These are phyloP conservation scores for Talaromyces marneffei DNA, from an alignment of 2,329 filamentous ascomycete genomes.

Conservation along the genomic window DNA sequence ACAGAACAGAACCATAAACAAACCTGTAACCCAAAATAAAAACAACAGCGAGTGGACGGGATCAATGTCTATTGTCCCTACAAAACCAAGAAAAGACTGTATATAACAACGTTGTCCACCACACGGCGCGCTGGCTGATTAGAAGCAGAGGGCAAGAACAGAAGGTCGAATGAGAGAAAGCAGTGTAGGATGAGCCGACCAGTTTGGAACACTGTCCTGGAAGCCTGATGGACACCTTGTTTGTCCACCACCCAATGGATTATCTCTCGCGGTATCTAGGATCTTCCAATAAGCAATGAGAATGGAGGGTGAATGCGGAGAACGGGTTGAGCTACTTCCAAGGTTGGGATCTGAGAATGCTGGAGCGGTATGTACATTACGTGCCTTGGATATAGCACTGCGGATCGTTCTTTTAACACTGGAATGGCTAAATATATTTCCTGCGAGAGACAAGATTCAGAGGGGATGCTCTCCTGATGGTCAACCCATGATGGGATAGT, in stretches of 20 bases:
- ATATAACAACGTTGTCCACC: conserved; percentile 1
- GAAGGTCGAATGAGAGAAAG: background rate
- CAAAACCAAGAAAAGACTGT: background rate
- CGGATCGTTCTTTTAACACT: background rate
- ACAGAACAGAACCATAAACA: conserved; percentile 1
- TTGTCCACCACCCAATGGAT: background rate
- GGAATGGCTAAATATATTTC: background rate
- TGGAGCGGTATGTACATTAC: conserved; percentile 9
- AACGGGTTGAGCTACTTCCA: background rate
- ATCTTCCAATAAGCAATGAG: background rate
- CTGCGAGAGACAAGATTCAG: too few relatives aligned
- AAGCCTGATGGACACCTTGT: background rate
- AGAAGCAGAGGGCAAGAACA: background rate
- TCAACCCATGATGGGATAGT: background rate
- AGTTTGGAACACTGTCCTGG: background rate
- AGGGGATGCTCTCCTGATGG: too few relatives aligned
- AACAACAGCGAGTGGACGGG: conserved; percentile 13
- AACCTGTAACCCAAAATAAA: conserved; percentile 3
- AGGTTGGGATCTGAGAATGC: conserved; percentile 5
- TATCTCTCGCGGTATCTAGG: conserved; percentile 6
- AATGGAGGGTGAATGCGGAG: conserved; percentile 10
- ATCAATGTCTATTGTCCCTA: conserved; percentile 5
- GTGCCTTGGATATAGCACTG: background rate
- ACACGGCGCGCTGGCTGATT: background rate
- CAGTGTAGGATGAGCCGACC: background rate